These are phyloP conservation scores for Colletotrichum lindemuthianum DNA, from an alignment of 2,329 filamentous ascomycete species.

Conservation along the genomic window DNA sequence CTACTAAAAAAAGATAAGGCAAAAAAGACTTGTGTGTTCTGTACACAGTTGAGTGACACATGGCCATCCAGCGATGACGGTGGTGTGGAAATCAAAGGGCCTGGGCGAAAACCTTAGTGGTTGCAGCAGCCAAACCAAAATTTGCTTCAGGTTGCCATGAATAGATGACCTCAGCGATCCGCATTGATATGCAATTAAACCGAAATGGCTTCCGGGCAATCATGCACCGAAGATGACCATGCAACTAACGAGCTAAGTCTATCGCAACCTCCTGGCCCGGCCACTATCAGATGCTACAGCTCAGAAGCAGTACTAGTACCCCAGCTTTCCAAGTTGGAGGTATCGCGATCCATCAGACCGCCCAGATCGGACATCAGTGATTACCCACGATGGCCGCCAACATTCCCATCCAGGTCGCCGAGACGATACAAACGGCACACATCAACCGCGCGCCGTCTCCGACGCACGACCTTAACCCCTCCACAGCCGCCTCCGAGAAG, in stretches of 20 bases:
- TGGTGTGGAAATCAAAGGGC: too few relatives aligned
- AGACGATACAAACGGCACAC: slow-evolving; percentile 82
- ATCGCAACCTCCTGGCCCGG: slow-evolving; percentile 11
- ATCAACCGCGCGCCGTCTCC: slow-evolving; percentile 79
- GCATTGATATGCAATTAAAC: slow-evolving; percentile 8
- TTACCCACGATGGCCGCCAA: slow-evolving; percentile 57
- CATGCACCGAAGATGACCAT: neutral
- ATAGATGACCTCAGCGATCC: slow-evolving; percentile 23
- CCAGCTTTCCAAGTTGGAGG: slow-evolving; percentile 5
- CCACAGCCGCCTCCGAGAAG: slow-evolving; percentile 76
- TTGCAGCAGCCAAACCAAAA: too few relatives aligned
- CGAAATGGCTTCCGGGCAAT: neutral
- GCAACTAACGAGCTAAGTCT: slow-evolving; percentile 29
- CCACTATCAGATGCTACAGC: too few relatives aligned
- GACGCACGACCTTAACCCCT: slow-evolving; percentile 80
- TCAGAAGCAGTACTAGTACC: neutral
- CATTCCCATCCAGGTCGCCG: slow-evolving; percentile 75
- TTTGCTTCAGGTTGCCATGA: neutral
- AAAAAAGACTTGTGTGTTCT: too few relatives aligned
- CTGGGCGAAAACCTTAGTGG: too few relatives aligned
- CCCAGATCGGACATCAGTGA: neutral
- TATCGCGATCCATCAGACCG: neutral
- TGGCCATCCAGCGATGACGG: too few relatives aligned
- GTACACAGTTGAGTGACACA: too few relatives aligned
- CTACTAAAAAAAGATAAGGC: too few relatives aligned